Evolutionary conservation across 1,284 basidiomycete species (phyloP).

Genomic region (Leccinum fallax): DNA sequence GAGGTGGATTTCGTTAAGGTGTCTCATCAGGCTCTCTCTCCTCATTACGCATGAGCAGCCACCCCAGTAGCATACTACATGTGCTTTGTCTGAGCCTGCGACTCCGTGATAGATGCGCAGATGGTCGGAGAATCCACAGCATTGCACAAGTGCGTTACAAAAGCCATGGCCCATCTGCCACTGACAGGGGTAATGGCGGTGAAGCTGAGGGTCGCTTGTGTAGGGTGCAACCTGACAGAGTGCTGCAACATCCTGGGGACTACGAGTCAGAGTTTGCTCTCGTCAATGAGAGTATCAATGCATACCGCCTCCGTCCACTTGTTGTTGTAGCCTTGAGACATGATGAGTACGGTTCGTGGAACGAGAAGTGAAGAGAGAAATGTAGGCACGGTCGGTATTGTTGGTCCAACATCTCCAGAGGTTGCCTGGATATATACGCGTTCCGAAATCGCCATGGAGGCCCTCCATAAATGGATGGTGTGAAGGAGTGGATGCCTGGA

Average conservation of each 20-base stretch:
- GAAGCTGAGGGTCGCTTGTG: conserved; percentile 3
- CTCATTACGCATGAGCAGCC: conserved; percentile 24
- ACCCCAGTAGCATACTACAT: conserved; percentile 20
- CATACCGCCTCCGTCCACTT: conserved; percentile 17
- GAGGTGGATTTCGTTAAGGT: conserved; percentile 33
- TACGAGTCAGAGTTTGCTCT: conserved; percentile 6
- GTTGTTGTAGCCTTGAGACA: conserved; percentile 16
- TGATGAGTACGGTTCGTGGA: conserved; percentile 14
- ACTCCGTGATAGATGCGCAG: conserved; percentile 28
- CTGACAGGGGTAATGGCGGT: conserved; percentile 17
- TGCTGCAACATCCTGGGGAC: conserved; percentile 9
- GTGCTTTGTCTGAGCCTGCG: conserved; percentile 16
- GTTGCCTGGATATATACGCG: conserved; percentile 25
- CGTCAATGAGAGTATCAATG: not conserved
- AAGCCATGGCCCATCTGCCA: conserved; percentile 5
- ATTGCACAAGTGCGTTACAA: conserved; percentile 14
- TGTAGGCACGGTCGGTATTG: conserved; percentile 7
- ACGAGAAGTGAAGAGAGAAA: not conserved
- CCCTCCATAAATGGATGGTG: conserved; percentile 23
- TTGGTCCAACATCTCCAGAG: conserved; percentile 10
- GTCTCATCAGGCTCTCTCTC: conserved; percentile 34
- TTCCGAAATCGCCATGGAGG: conserved; percentile 20
- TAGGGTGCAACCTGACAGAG: conserved; percentile 5
- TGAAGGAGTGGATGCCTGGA: conserved; percentile 22
- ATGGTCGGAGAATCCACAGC: conserved; percentile 25